Percentiles rank a stretch among this genome's conserved stretches.
Evolutionary conservation across 148 eudicot species (phyloP).

Genomic region (Pharnaceum exiguum): DNA sequence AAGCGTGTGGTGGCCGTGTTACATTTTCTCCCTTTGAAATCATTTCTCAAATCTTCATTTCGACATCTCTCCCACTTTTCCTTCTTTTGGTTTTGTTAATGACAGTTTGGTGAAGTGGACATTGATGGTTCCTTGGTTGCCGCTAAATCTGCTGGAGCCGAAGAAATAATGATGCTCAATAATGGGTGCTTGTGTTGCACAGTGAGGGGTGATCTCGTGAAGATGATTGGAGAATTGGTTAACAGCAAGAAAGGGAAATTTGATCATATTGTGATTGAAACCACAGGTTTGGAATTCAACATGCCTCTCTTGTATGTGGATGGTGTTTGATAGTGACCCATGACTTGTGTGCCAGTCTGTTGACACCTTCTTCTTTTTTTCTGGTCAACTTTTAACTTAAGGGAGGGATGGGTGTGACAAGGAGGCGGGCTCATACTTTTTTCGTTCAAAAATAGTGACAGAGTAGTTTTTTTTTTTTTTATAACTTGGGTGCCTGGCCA

Average conservation of each 20-base stretch:
- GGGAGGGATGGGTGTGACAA: too few relatives aligned
- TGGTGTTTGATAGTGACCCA: neutral
- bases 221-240: conserved; percentile 89
- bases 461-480: too few relatives aligned
- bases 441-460: too few relatives aligned
- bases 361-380: too few relatives aligned
- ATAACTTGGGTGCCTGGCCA: too few relatives aligned
- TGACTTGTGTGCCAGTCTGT: too few relatives aligned
- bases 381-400: too few relatives aligned
- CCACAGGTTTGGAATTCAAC: conserved; percentile 59
- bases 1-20: too few relatives aligned
- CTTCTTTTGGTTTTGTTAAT: neutral
- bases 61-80: neutral
- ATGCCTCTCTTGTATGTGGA: conserved; percentile 1
- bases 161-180: conserved; percentile 96
- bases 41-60: neutral
- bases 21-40: too few relatives aligned
- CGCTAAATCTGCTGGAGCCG: conserved; percentile 79
- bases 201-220: conserved; percentile 97
- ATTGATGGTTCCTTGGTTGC: conserved; percentile 80
- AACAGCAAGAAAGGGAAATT: conserved; percentile 77
- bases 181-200: conserved; percentile 98
- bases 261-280: conserved; percentile 95
- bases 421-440: too few relatives aligned
- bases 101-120: conserved; percentile 50